Base-by-base conservation (phyloP, 208 protist species). In the Trypanosomatidae sp. region DNA sequence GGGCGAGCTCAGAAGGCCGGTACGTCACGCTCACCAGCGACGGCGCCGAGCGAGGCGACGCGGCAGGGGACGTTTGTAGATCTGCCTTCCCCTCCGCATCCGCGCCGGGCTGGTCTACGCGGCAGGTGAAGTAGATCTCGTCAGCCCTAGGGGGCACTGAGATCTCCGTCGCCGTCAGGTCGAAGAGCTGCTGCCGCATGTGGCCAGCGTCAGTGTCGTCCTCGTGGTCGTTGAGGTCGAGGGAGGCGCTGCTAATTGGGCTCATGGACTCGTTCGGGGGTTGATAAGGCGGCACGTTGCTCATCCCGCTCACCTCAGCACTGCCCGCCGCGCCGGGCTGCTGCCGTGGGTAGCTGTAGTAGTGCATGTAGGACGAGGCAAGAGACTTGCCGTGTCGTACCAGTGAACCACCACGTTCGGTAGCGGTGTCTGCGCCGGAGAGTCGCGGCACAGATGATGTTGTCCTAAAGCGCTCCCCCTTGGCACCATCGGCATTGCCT, bases 21-120 rank as follows among this genome's bases (percentile, higher is more conserved):
- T 85, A 78, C 41, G 84, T 88, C 15, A 62, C 74, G 70, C 84
- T 88, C n/a, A 82, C 73, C 15, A 84, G 53, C 36, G 84, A 88
- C 10, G 81, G 80, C n/a, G 69, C 76, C 6, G 81, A 82, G 25
- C 60, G 69, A 30, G 60, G 46, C 1, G 69, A 79, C 6, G 50
- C 33, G 17, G 41, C 73, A 60, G 59, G 56, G 41, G 58, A 47
- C 13, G 58, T 28, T 46, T 39, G 39, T 17, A 13, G 28, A 10
- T 13, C 28, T 46, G 17, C 12, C n/a, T 25, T 39, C 33, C 22
- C 22, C 39, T 47, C 46, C 2, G 39, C 22, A 25, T 13, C 19
- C 39, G 13, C 60, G 25, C 22, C 49, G 30, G 56, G 8, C 33
- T 33, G 1, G 13, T 25, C 59, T 50, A 62, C n/a, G 52, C 41